Evolutionary conservation across 345 rosid species (phyloP).

Genomic region (Anacardium occidentale): DNA sequence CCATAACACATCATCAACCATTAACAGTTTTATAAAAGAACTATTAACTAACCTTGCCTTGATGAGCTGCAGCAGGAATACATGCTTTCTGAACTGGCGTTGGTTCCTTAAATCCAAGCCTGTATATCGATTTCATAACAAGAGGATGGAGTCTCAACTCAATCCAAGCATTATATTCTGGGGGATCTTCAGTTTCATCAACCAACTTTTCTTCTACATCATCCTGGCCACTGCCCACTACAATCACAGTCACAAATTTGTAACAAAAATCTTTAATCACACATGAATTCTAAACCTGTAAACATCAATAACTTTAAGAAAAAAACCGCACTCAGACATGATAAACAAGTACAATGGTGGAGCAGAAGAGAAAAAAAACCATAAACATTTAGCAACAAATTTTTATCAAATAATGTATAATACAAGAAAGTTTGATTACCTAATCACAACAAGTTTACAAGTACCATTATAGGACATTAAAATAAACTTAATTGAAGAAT

Average conservation of each 20-base stretch:
- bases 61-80: slow-evolving; percentile 88
- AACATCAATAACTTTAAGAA: background rate
- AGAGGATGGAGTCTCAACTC: slow-evolving; percentile 78
- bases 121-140: slow-evolving; percentile 68
- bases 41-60: slow-evolving; percentile 71
- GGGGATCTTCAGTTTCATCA: slow-evolving; percentile 44
- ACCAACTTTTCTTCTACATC: slow-evolving; percentile 43
- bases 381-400: background rate
- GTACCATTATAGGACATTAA: background rate
- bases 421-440: slow-evolving; percentile 1
- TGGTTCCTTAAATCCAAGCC: slow-evolving; percentile 86
- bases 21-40: background rate
- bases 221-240: slow-evolving; percentile 37
- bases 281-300: background rate
- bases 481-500: background rate
- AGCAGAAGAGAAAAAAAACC: background rate
- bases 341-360: background rate
- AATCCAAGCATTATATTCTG: slow-evolving; percentile 72
- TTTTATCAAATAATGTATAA: too few species aligned
- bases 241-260: slow-evolving; percentile 13
- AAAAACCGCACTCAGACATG: background rate
- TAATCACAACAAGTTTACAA: background rate
- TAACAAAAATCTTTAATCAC: slow-evolving; percentile 6
- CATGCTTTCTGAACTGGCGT: slow-evolving; percentile 89
- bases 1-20: slow-evolving; percentile 5